Evolutionary conservation across 2,329 filamentous ascomycete genomes (phyloP).

Genomic region (Cercospora berteroae): DNA sequence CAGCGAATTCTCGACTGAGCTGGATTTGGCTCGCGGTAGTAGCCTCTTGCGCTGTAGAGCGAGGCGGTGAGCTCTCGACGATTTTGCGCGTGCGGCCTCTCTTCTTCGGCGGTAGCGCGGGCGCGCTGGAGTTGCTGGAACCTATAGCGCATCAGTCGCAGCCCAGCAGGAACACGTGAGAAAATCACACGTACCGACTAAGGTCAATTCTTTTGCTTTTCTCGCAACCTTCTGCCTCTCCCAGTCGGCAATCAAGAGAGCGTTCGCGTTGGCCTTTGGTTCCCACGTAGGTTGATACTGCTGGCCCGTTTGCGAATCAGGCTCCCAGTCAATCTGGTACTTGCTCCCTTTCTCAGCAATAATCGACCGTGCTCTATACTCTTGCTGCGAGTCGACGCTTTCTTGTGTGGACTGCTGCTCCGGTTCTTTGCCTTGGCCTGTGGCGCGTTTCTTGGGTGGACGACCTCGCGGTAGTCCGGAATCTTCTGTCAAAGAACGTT

Average conservation of each 20-base stretch:
- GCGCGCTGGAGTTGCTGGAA: background rate
- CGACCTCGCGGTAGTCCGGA: slow-evolving; percentile 4
- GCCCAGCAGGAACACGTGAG: background rate
- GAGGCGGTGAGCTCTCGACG: slow-evolving; percentile 27
- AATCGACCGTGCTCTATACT: slow-evolving; percentile 35
- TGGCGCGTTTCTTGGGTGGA: slow-evolving; percentile 11
- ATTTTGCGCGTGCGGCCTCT: slow-evolving; percentile 12
- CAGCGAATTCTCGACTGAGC: background rate
- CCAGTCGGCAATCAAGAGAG: slow-evolving; percentile 40
- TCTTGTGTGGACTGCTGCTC: slow-evolving; percentile 26
- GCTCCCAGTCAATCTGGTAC: slow-evolving; percentile 60
- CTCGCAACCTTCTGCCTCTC: slow-evolving; percentile 30
- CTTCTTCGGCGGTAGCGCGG: background rate
- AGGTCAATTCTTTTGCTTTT: background rate
- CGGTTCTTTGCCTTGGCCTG: background rate
- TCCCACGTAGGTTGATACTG: slow-evolving; percentile 55
- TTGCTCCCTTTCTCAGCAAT: slow-evolving; percentile 36
- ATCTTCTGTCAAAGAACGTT: slow-evolving; percentile 6
- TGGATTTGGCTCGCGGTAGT: background rate
- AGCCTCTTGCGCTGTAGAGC: background rate
- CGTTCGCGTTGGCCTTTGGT: slow-evolving; percentile 39
- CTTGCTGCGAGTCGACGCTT: slow-evolving; percentile 27
- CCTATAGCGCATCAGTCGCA: background rate
- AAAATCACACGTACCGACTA: background rate
- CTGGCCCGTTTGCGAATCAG: slow-evolving; percentile 51